Evolutionary conservation across 2,329 filamentous ascomycete species (phyloP).

Genomic region (Dryadomyces quercus-mongolicae): DNA sequence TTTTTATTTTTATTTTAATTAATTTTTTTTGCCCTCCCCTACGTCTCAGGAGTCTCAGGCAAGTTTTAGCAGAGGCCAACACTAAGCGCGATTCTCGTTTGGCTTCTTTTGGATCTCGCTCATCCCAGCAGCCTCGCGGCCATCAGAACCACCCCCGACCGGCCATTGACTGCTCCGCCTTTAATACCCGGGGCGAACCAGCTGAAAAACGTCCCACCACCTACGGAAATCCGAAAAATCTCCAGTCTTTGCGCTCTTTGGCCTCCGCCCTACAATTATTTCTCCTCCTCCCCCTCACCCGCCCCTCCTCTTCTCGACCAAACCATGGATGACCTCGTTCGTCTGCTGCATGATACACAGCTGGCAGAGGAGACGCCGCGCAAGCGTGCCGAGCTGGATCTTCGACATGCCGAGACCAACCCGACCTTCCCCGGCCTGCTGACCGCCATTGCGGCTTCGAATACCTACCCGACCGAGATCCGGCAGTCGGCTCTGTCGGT

Average conservation of each 20-base stretch:
- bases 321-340: constrained; percentile 81
- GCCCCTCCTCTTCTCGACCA: not conserved
- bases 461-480: constrained; percentile 58
- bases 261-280: not conserved
- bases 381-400: constrained; percentile 75
- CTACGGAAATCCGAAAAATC: no score
- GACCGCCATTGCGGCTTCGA: constrained; percentile 67
- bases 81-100: not conserved
- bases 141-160: no score
- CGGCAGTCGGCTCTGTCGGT: constrained; percentile 73
- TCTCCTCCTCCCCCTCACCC: not conserved
- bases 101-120: not conserved
- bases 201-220: no score
- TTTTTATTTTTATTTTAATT: not conserved
- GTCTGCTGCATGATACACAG: constrained; percentile 79
- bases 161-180: no score
- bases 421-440: constrained; percentile 68
- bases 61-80: not conserved
- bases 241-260: no score
- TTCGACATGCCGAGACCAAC: constrained; percentile 57
- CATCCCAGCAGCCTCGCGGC: not conserved
- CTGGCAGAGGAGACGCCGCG: constrained; percentile 62
- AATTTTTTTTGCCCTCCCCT: not conserved
- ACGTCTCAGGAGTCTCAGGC: no score
- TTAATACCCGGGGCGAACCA: no score